Conservation (phyloP, 495 filamentous ascomycete species). For the Podospora pseudocomata region DNA sequence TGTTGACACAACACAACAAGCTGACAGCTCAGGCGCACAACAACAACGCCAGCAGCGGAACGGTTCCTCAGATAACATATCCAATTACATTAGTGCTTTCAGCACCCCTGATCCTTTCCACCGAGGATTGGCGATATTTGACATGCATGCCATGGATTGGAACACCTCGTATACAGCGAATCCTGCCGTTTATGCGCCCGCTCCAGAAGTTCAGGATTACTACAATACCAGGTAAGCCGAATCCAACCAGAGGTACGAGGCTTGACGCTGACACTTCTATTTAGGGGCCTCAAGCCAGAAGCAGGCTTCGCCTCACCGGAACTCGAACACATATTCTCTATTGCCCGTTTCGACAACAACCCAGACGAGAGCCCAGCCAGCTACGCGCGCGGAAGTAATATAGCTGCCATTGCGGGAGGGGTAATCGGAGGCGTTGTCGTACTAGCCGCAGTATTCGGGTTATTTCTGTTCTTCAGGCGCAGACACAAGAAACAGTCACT, state of each 20-base stretch:
- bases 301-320: conserved; percentile 11
- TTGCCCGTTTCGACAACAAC: conserved; percentile 6
- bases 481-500: not conserved
- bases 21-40: not conserved
- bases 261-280: not conserved
- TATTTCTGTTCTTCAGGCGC: conserved; percentile 8
- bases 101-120: conserved; percentile 23
- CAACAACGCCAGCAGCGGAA: conserved; percentile 8
- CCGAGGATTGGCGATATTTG: conserved; percentile 16
- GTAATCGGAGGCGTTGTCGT: conserved; percentile 22
- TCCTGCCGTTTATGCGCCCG: conserved; percentile 9
- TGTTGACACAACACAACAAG: conserved; percentile 21
- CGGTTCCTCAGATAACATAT: not conserved
- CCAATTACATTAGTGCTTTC: conserved; percentile 15
- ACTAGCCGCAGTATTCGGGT: not conserved
- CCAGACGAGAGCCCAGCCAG: not conserved
- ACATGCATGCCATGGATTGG: conserved; percentile 12
- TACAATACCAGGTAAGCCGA: conserved; percentile 23
- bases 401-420: conserved; percentile 19
- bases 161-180: conserved; percentile 13
- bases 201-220: conserved; percentile 12
- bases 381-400: not conserved
- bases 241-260: not conserved
- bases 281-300: conserved; percentile 14
- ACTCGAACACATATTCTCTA: conserved; percentile 15